Evolutionary conservation across 306 rosid species (phyloP).

Genomic region (Cicer cuneatum): DNA sequence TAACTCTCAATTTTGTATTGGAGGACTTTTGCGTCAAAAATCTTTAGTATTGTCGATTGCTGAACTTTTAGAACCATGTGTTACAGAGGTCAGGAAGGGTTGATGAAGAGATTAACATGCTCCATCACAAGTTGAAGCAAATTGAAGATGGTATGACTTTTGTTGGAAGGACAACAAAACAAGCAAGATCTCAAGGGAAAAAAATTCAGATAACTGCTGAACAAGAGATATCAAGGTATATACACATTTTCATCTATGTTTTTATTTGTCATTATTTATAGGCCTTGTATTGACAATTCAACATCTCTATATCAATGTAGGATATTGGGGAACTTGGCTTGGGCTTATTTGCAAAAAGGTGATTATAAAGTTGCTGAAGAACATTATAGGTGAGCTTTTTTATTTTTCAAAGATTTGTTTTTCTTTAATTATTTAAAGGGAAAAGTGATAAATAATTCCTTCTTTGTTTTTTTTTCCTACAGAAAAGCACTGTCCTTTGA

Average conservation of each 20-base stretch:
- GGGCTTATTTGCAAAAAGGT: slow-evolving; percentile 89
- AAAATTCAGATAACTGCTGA: slow-evolving; percentile 84
- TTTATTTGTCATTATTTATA: not conserved
- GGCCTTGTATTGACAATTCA: slow-evolving; percentile 16
- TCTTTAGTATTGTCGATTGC: not conserved
- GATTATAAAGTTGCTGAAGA: slow-evolving; percentile 74
- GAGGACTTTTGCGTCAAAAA: not conserved
- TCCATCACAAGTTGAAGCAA: slow-evolving; percentile 75
- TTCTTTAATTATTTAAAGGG: slow-evolving; percentile 4
- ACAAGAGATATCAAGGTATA: slow-evolving; percentile 86
- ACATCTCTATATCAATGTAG: slow-evolving; percentile 49
- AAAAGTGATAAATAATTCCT: slow-evolving; percentile 1
- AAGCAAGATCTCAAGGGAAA: slow-evolving; percentile 89
- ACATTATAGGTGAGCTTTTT: slow-evolving; percentile 62
- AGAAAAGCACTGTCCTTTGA: slow-evolving; percentile 83
- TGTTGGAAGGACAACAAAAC: slow-evolving; percentile 77
- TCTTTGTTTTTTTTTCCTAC: slow-evolving; percentile 27
- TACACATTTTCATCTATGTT: slow-evolving; percentile 5
- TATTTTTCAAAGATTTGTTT: slow-evolving; percentile 18
- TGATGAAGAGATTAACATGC: slow-evolving; percentile 90
- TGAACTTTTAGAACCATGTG: slow-evolving; percentile 2
- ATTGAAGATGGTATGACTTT: slow-evolving; percentile 73
- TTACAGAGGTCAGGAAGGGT: slow-evolving; percentile 85
- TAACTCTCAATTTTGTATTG: not conserved
- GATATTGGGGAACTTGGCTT: slow-evolving; percentile 90